A percentile compares a stretch with the other conserved stretches of the same genome.
These are phyloP conservation scores for Fusarium mexicanum DNA, from an alignment of 2,329 filamentous ascomycete species.

Conservation along the genomic window DNA sequence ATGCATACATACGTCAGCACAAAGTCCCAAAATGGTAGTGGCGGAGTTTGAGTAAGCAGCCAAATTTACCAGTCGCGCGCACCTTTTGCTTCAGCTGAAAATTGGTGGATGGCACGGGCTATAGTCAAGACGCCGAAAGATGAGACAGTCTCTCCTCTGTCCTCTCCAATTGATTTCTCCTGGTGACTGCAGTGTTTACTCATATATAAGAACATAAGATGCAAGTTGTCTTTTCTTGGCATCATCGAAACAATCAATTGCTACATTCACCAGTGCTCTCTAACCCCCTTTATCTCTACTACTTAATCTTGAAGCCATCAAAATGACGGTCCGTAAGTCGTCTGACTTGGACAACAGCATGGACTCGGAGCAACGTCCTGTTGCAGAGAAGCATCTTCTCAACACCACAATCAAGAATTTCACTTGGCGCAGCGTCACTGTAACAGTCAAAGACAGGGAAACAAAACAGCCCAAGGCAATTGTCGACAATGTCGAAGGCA, in stretches of 20 bases:
- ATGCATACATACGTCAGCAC: background rate
- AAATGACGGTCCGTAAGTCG: slow-evolving; percentile 8
- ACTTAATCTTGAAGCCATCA: background rate
- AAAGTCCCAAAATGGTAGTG: background rate
- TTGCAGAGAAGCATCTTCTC: slow-evolving; percentile 60
- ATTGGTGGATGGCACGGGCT: background rate
- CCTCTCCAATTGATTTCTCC: background rate
- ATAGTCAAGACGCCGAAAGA: slow-evolving; percentile 20
- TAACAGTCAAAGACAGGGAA: slow-evolving; percentile 76
- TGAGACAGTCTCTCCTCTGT: background rate
- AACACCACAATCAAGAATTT: slow-evolving; percentile 73
- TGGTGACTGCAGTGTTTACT: background rate
- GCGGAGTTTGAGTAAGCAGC: background rate
- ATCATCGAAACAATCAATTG: background rate
- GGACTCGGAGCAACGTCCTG: slow-evolving; percentile 39
- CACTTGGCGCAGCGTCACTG: slow-evolving; percentile 72
- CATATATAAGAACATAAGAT: background rate
- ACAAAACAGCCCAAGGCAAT: slow-evolving; percentile 72
- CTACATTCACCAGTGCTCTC: too few relatives aligned
- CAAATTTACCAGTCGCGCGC: background rate
- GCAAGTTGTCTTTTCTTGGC: background rate
- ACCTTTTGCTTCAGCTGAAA: background rate
- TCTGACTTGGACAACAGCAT: slow-evolving; percentile 17
- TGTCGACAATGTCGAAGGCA: slow-evolving; percentile 69
- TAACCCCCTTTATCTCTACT: background rate